These are phyloP conservation scores for Eimeria falciformis DNA, from an alignment of 169 alveolate genomes.

Conservation along the genomic window DNA sequence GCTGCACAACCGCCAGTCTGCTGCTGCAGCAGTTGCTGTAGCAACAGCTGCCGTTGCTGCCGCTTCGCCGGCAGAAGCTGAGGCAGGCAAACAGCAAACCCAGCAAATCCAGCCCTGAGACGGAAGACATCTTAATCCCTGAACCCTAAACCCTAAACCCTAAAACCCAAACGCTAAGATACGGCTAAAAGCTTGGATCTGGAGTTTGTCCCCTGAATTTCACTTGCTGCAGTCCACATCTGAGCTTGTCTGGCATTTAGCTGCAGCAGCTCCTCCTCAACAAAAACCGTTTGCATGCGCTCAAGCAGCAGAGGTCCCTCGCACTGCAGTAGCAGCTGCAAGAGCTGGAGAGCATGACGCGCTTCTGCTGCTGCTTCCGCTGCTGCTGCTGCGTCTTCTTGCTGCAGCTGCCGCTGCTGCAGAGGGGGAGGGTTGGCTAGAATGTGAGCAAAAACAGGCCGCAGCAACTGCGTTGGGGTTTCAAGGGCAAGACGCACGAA, in stretches of 20 bases:
- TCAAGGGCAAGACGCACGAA: constrained; percentile 40
- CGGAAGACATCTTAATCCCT: too few relatives aligned
- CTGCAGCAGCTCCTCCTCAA: constrained; percentile 15
- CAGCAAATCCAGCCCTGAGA: too few relatives aligned
- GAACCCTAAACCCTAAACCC: neutral
- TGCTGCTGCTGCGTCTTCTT: constrained; percentile 18
- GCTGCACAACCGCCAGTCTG: constrained; percentile 31
- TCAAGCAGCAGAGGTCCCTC: constrained; percentile 67
- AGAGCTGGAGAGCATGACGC: constrained; percentile 26
- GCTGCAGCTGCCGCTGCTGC: neutral
- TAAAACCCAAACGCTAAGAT: neutral
- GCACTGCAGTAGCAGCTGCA: constrained; percentile 47
- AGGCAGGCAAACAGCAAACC: too few relatives aligned
- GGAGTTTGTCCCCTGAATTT: neutral
- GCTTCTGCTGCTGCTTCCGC: constrained; percentile 32
- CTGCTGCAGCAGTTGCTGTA: neutral
- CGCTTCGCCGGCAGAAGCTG: neutral
- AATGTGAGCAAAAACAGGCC: constrained; percentile 38
- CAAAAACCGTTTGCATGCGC: constrained; percentile 47
- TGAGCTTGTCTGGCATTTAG: constrained; percentile 30
- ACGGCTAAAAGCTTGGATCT: neutral
- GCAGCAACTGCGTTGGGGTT: constrained; percentile 38
- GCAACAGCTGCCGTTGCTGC: neutral
- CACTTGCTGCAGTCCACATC: constrained; percentile 46
- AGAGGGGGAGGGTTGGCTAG: constrained; percentile 25